Evolutionary conservation across 164 flowering plant genomes (phyloP).

Genomic region (Macadamia tetraphylla): DNA sequence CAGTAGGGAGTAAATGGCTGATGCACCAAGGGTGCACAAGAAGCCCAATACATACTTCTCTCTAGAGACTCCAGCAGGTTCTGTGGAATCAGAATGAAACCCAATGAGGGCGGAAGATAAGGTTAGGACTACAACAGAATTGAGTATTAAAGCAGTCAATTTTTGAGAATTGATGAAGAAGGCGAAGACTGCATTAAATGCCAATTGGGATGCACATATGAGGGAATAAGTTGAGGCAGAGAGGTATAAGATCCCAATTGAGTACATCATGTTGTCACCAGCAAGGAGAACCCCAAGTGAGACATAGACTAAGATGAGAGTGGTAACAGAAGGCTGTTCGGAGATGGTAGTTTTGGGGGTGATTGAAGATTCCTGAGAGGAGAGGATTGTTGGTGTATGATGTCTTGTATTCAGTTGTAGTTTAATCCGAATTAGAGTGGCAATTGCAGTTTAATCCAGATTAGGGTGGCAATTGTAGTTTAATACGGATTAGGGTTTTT

Average conservation of each 20-base stretch:
- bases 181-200: constrained; percentile 27
- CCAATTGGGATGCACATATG: constrained; percentile 31
- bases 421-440: too few relatives aligned
- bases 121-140: constrained; percentile 30
- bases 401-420: too few relatives aligned
- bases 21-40: constrained; percentile 29
- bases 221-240: constrained; percentile 39
- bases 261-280: constrained; percentile 29
- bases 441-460: too few relatives aligned
- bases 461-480: too few relatives aligned
- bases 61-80: constrained; percentile 13
- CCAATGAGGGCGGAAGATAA: constrained; percentile 29
- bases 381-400: too few relatives aligned
- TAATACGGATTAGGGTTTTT: too few relatives aligned
- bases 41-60: constrained; percentile 23
- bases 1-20: constrained; percentile 25
- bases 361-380: constrained; percentile 5
- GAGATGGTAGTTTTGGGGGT: neutral
- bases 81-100: constrained; percentile 6
- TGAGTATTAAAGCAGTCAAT: constrained; percentile 27
- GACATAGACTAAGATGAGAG: constrained; percentile 20
- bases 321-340: constrained; percentile 6
- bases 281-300: constrained; percentile 24
- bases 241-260: constrained; percentile 28
- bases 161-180: constrained; percentile 34